A percentile compares a stretch with the other conserved stretches of the same genome.
Conservation (phyloP, 2,329 filamentous ascomycete genomes). For the Claviceps arundinis region DNA sequence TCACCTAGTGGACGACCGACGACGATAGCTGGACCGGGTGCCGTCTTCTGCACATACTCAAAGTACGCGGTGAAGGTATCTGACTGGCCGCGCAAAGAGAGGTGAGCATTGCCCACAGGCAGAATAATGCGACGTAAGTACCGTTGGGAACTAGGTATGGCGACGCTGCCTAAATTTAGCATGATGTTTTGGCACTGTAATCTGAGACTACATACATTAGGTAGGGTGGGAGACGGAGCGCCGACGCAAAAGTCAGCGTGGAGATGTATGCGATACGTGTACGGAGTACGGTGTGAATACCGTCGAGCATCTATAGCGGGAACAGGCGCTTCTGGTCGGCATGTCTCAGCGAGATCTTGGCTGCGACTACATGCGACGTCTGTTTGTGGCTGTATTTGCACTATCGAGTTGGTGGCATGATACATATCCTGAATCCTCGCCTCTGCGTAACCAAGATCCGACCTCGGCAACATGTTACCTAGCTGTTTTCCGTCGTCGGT, state of each 20-base stretch:
- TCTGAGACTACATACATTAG: no score
- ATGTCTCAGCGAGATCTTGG: not conserved
- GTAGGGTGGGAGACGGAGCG: no score
- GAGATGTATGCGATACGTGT: constrained; percentile 11
- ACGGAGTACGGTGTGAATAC: not conserved
- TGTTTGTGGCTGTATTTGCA: no score
- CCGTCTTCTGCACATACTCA: constrained; percentile 21
- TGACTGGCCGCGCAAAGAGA: constrained; percentile 16
- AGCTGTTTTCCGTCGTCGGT: no score
- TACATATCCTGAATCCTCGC: no score
- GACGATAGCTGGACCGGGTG: constrained; percentile 19
- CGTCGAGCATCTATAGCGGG: constrained; percentile 3
- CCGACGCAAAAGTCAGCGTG: constrained; percentile 6
- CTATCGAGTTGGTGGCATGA: no score
- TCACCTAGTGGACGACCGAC: constrained; percentile 8
- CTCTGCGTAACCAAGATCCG: no score
- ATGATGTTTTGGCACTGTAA: not conserved
- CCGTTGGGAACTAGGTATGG: constrained; percentile 23
- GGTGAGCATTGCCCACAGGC: constrained; percentile 15
- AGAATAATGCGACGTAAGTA: constrained; percentile 26
- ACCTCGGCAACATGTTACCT: no score
- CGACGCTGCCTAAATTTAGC: not conserved
- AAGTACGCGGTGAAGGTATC: constrained; percentile 22
- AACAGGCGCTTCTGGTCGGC: not conserved
- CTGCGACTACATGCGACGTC: no score